phyloP scores from a whole-genome alignment of 1,284 basidiomycete species.

The Rhodotorula sp. region DNA sequence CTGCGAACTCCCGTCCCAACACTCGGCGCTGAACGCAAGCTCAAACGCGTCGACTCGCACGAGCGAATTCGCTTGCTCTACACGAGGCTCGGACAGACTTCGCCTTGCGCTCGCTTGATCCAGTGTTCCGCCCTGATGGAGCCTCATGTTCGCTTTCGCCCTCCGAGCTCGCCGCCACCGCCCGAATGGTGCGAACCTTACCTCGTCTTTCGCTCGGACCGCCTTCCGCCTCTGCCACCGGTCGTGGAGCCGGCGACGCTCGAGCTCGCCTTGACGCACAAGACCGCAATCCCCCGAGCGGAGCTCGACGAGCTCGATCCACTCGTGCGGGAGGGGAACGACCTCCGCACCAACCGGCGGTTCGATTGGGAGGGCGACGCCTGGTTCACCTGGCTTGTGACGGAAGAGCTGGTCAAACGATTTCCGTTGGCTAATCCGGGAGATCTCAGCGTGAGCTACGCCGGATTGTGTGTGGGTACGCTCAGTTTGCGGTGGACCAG shows the following conservation, averaged over 20 bases:
- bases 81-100: too few relatives aligned
- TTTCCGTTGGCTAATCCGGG: neutral
- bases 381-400: neutral
- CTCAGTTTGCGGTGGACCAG: too few relatives aligned
- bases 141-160: too few relatives aligned
- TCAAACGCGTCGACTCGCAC: too few relatives aligned
- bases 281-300: neutral
- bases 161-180: neutral
- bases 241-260: neutral
- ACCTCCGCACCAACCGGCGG: neutral
- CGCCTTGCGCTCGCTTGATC: too few relatives aligned
- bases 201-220: neutral
- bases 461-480: too few relatives aligned
- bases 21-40: too few relatives aligned
- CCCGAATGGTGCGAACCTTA: neutral
- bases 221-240: neutral
- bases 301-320: neutral
- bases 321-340: neutral
- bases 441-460: neutral
- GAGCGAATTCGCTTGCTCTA: too few relatives aligned
- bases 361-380: neutral
- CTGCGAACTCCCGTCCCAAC: too few relatives aligned
- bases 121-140: too few relatives aligned
- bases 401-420: neutral
- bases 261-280: neutral